Base-by-base conservation (phyloP, 345 rosid species). In the Lepidium aucheri region DNA sequence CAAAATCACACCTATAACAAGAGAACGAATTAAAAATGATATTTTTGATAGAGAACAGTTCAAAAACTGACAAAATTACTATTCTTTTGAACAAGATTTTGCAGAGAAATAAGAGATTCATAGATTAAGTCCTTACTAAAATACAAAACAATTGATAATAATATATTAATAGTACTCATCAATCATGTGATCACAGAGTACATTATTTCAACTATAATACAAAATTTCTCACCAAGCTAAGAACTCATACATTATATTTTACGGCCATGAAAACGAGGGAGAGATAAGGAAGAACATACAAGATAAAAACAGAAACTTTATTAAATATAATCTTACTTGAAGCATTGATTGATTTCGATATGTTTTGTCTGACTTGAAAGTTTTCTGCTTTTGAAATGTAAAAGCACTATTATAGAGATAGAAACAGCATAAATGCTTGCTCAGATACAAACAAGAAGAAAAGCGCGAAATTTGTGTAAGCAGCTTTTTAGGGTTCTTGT, bases 1-100 rank as follows among this genome's bases (percentile, higher is more conserved):
- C 65, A 71, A 74, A 67, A 51, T 43, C 77, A 53, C 53, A 46
- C 73, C 79, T 72, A 69, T 70, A 67, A 61, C 9, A 38, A 61
- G 49, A 59, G 24, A 63, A 22, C 11, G 28, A 59, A 15, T 35
- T 33, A 33, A 35, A 33, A 35, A 56, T 40, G 28, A 14, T 16
- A 44, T 3, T 5, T 5, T 32, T 22, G 11, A 26, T 69, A 16
- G 11, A 6, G 53, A 12, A 30, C 33, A 52, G 5, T 44, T 35
- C 41, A 67, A 56, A 45, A 45, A 56, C 53, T 22, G 39, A 60
- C 67, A 69, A 60, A 68, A 52, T 16, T 46, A 57, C 20, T 22
- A 56, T n/a, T 14, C 24, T 66, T 22, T 43, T 42, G 20, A 28
- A 41, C 34, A 53, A 42, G 22, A 65, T 30, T 28, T 52, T 16